Evolutionary conservation across 345 rosid genomes (phyloP), one percentile per base, ranked within the genome.

Genomic region (Populus tremula): DNA sequence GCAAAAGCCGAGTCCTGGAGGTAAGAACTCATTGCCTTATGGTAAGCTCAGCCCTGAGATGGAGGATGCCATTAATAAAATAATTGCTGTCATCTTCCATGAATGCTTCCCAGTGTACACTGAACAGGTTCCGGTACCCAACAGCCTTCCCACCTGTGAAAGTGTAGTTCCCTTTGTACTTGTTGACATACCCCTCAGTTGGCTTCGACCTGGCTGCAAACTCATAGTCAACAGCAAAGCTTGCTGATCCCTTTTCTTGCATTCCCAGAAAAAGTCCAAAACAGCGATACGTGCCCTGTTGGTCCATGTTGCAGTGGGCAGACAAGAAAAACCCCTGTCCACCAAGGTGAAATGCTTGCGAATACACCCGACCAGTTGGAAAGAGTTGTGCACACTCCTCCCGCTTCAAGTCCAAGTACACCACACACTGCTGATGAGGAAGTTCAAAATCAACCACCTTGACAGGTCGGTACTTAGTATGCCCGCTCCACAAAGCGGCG

Each of bases 41-140:
- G 80, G 95, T 88, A 81, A 95, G 95, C 79, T 91, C 91, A 5
- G 91, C 98, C 85, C 92, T 86, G 36, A 95, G 93, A 84, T 95
- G 91, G 70, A 95, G 96, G 61, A 82, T 68, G 43, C 87, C 94
- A 54, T 90, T 88, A 80, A 94, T 88, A 85, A 93, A 91, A 79
- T 86, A 90, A 5, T 76, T 75, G 77, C 90, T 79, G 67, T 91
- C 91, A 4, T 89, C 90, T 0, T 87, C 87, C 85, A 81, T 85
- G 80, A 94, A 89, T 36, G 84, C 78, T 7, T 87, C 77, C 97
- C 93, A 94, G 4, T 88, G 84, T 25, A 87, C 81, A 13, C 84
- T 86, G 69, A 89, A 87, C 63, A 93, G 84, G 80, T 92, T 89
- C 25, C 90, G 68, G 41, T 82, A 87, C 1, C 97, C 98, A 43